Evolutionary conservation across 176 grass and related monocot genomes (phyloP), one percentile per base, ranked within the genome.

Genomic region (Oryza meyeriana): DNA sequence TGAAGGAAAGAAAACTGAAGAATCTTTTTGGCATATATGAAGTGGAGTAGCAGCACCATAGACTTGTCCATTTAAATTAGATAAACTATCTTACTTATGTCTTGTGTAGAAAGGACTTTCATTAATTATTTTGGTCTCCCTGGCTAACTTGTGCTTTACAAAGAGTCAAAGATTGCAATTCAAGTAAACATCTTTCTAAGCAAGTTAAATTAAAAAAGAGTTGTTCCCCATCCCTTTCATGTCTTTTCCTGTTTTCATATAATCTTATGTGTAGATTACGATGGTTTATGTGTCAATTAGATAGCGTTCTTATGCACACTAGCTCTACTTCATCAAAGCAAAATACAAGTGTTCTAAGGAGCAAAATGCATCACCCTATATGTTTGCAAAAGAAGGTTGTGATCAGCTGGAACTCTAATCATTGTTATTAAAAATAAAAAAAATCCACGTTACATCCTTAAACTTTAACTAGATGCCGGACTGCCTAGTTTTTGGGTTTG

Each of bases 11-110:
- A 8, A 29, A 12, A 58, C 27, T 1, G 73, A 47, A 69, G 3
- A 55, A 42, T 55, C 66, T 8, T 65, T 6, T 12, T 14, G 22
- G 24, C 66, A 41, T 33, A 38, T 36, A 38, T 48, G 59, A 30
- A 87, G 74, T 83, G 61, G 27, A 83, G 85, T 82, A 40, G 32
- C 58, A 44, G 86, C 74, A 14, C 58, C 47, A 67, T 74, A 35
- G 64, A 65, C 40, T 3, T 9, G 24, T 66, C 26, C 66, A 20
- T 20, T 8, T 81, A 20, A 3, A 27, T 42, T 13, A 39, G 18
- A 18, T 59, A 4, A 12, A 12, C 45, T 39, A 12, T 66, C 26
- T 6, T 18, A 69, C n/a, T 59, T 29, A 29, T 14, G 36, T 58
- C 74, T 42, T 45, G 57, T 61, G 44, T 18, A 28, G 5, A 47